phyloP scores from a whole-genome alignment of 192 early-diverging fungal species.

The Gonapodya prolifera region DNA sequence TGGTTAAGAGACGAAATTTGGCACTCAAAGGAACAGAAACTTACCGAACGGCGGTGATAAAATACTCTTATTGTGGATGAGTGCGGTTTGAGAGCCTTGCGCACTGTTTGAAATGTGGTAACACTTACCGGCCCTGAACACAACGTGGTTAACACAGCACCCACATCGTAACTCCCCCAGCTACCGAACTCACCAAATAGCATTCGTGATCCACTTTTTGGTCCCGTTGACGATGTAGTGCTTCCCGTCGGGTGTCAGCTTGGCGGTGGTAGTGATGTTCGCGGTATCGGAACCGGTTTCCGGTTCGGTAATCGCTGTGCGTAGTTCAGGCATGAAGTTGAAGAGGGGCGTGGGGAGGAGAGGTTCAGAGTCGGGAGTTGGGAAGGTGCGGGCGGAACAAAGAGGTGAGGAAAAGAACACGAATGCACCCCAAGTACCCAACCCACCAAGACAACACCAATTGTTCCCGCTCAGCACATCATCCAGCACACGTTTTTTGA shows the following conservation, averaged over 20 bases:
- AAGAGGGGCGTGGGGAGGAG: too few species aligned
- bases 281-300: conserved; percentile 57
- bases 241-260: conserved; percentile 50
- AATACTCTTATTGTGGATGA: conserved; percentile 22
- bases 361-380: too few species aligned
- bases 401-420: background rate
- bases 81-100: too few species aligned
- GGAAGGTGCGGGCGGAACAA: too few species aligned
- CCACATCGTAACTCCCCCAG: too few species aligned
- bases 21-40: background rate
- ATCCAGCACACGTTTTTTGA: conserved; percentile 28
- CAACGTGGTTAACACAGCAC: too few species aligned
- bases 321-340: too few species aligned
- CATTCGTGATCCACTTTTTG: conserved; percentile 5
- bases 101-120: background rate
- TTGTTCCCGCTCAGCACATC: conserved; percentile 28
- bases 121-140: background rate
- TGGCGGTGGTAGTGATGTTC: conserved; percentile 52
- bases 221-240: conserved; percentile 39
- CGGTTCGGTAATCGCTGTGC: conserved; percentile 64
- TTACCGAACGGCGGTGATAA: conserved; percentile 35
- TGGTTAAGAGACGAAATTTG: too few species aligned
- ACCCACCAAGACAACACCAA: conserved; percentile 23
- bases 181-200: background rate
- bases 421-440: background rate